Evolutionary conservation across 2,329 filamentous ascomycete species (phyloP).

Genomic region (Penicillium sp.): DNA sequence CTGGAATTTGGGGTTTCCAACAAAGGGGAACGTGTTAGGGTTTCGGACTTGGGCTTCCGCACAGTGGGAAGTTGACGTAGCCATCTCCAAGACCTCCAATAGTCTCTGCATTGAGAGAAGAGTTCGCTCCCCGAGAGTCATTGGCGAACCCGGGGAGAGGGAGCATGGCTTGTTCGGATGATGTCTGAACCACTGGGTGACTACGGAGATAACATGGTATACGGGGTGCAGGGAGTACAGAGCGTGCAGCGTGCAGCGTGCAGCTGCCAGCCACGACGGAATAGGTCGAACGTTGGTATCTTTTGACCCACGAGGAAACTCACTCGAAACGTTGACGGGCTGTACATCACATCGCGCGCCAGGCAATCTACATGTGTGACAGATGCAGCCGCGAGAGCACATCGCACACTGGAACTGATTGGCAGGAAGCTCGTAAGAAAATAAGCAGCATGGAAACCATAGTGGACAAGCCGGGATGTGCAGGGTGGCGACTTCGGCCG

Average conservation of each 20-base stretch:
- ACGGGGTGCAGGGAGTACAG: background rate
- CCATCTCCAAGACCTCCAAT: constrained; percentile 13
- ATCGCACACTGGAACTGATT: constrained; percentile 1
- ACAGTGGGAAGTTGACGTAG: constrained; percentile 3
- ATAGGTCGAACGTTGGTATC: background rate
- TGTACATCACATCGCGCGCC: background rate
- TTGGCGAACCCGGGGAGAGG: background rate
- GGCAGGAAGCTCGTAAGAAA: background rate
- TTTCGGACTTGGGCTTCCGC: background rate
- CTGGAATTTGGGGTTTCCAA: background rate
- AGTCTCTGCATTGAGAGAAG: constrained; percentile 11
- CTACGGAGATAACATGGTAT: background rate
- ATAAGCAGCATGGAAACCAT: background rate
- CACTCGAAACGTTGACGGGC: background rate
- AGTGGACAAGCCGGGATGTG: background rate
- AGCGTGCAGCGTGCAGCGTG: background rate
- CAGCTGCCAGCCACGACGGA: background rate
- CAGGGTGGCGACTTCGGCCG: constrained; percentile 6
- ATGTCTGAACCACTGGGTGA: background rate
- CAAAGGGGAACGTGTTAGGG: background rate
- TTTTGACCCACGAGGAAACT: background rate
- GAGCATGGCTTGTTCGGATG: background rate
- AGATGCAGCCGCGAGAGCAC: background rate
- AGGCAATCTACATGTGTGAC: background rate
- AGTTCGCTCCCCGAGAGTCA: background rate